Conservation (phyloP, 2,329 filamentous ascomycete genomes). For the Trichoderma koningii region DNA sequence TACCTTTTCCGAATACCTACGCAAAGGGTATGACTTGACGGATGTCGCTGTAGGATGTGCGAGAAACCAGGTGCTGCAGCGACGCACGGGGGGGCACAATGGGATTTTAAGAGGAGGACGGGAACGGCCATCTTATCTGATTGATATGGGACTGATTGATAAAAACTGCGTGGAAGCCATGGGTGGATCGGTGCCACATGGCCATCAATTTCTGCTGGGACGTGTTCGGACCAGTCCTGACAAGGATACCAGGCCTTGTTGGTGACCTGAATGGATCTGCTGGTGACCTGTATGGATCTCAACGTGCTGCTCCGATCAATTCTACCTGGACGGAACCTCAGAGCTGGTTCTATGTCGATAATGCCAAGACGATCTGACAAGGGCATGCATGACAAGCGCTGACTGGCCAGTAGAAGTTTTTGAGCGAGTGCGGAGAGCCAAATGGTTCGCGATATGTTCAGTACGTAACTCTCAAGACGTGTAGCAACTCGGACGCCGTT, state of each 20-base stretch:
- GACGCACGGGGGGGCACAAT: background rate
- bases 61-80: background rate
- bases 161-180: background rate
- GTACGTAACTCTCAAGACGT: no score
- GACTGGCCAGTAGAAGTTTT: slow-evolving; percentile 7
- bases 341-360: background rate
- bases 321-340: background rate
- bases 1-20: background rate
- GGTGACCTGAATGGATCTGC: background rate
- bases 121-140: slow-evolving; percentile 20
- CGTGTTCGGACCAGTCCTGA: slow-evolving; percentile 3
- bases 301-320: background rate
- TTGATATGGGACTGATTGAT: slow-evolving; percentile 22
- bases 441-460: background rate
- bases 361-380: slow-evolving; percentile 13
- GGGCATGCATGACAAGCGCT: slow-evolving; percentile 23
- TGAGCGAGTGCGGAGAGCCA: background rate
- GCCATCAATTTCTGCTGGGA: slow-evolving; percentile 8
- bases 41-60: background rate
- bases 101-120: background rate
- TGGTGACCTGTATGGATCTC: background rate
- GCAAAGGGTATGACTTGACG: no score
- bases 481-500: background rate
- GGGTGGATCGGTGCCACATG: slow-evolving; percentile 23
- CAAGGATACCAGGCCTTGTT: background rate